Evolutionary conservation across 2,329 filamentous ascomycete genomes (phyloP).

Genomic region (Ceratocystis albifundus): DNA sequence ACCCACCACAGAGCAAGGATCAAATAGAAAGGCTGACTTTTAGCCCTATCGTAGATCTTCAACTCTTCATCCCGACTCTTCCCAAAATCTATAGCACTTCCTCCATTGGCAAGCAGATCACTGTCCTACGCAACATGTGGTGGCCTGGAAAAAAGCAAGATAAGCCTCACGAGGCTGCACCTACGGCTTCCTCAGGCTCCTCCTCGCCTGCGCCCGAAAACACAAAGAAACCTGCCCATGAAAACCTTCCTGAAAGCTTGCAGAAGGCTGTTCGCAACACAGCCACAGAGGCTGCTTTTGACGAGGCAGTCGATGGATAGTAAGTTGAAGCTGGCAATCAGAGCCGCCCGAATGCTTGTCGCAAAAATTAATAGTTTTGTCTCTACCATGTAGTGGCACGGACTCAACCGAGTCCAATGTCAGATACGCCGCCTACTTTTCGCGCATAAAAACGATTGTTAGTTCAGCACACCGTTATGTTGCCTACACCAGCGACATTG

Average conservation of each 20-base stretch:
- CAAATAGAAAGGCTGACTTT: too few relatives aligned
- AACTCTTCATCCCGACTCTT: too few relatives aligned
- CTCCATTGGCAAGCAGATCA: too few relatives aligned
- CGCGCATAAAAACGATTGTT: slow-evolving; percentile 74
- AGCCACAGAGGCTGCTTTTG: slow-evolving; percentile 55
- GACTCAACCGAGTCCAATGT: slow-evolving; percentile 76
- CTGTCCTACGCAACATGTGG: slow-evolving; percentile 27
- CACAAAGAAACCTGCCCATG: slow-evolving; percentile 38
- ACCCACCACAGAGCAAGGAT: too few relatives aligned
- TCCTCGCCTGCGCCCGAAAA: slow-evolving; percentile 31
- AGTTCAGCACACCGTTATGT: slow-evolving; percentile 89
- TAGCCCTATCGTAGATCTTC: too few relatives aligned
- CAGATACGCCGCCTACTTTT: slow-evolving; percentile 87
- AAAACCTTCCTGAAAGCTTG: slow-evolving; percentile 44
- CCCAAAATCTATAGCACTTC: too few relatives aligned
- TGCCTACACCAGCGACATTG: slow-evolving; percentile 91
- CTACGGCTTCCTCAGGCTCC: background rate
- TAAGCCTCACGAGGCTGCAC: slow-evolving; percentile 28
- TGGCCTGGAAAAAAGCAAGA: slow-evolving; percentile 32
- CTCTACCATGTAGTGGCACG: slow-evolving; percentile 33
- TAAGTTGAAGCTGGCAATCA: slow-evolving; percentile 12
- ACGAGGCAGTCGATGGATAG: slow-evolving; percentile 19
- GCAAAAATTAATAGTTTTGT: background rate
- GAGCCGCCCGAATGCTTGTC: too few relatives aligned
- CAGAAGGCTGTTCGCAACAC: slow-evolving; percentile 48